These are phyloP conservation scores for Mycosphaerelloides madeirae DNA, from an alignment of 2,329 filamentous ascomycete genomes.

Conservation along the genomic window DNA sequence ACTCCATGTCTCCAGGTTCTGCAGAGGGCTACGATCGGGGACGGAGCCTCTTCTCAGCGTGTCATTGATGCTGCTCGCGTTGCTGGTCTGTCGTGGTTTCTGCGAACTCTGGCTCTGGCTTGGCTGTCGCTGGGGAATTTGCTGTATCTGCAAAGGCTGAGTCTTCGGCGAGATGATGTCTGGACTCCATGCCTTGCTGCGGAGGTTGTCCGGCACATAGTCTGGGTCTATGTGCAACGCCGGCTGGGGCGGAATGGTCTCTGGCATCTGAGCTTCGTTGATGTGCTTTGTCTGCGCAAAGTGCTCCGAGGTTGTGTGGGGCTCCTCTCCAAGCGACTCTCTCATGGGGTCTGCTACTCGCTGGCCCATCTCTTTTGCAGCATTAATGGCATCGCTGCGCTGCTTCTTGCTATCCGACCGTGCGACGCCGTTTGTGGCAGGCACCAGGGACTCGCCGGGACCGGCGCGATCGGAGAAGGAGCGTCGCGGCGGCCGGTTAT, in stretches of 20 bases:
- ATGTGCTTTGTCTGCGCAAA: conserved; percentile 11
- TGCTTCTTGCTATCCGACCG: conserved; percentile 13
- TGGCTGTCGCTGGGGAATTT: not conserved
- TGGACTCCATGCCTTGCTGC: conserved; percentile 28
- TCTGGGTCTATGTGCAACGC: conserved; percentile 23
- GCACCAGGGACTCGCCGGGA: conserved; percentile 4
- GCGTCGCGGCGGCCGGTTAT: conserved; percentile 14
- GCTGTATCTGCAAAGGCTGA: conserved; percentile 2
- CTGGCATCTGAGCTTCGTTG: conserved; percentile 12
- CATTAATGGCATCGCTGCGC: conserved; percentile 9
- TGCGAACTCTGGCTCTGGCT: conserved; percentile 3
- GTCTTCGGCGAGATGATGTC: conserved; percentile 21
- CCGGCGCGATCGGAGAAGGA: conserved; percentile 28
- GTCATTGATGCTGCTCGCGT: conserved; percentile 19
- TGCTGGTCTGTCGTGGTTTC: conserved; percentile 21
- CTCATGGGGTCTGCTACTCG: not conserved
- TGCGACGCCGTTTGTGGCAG: conserved; percentile 10
- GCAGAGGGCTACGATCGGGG: conserved; percentile 80
- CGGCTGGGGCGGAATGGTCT: conserved; percentile 9
- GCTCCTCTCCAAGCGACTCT: conserved; percentile 9
- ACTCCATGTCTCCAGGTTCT: conserved; percentile 89
- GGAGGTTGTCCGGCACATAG: conserved; percentile 25
- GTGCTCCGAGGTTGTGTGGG: conserved; percentile 7
- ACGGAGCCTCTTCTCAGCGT: conserved; percentile 53
- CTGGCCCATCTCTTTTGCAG: not conserved